Evolutionary conservation across 2,329 filamentous ascomycete species (phyloP), one percentile per base, ranked within the genome.

Genomic region (Monilinia laxa): DNA sequence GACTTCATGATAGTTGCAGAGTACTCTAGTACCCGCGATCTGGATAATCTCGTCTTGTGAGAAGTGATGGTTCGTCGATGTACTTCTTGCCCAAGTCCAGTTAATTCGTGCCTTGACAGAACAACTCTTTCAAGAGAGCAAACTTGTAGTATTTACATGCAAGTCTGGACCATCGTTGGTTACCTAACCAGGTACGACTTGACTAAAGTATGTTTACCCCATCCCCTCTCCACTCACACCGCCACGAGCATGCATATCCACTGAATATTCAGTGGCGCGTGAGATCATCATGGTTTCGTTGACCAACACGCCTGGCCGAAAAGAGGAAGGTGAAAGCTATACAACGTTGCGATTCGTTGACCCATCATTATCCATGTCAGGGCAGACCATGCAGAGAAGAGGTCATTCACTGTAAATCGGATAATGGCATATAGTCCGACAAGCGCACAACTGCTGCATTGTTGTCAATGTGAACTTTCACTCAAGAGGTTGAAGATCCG

Each of bases 241-340:
- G 28, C 45, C 38, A 65, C 53, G 51, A 58, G 9, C 40, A 59
- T 58, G 42, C 47, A 6, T 10, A n/a, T 51, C 23, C n/a, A 47
- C 25, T n/a, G n/a, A 47, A 11, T 12, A n/a, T 35, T 47, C n/a
- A 51, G n/a, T 58, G 53, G 63, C 45, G 63, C 63, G 54, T 65
- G 63, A 65, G 63, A 52, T 59, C n/a, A 59, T 52, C 45, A 59
- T 59, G 18, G 23, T 40, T 55, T 25, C 53, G 40, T 45, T 0
- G 16, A 63, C 3, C 35, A 20, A 53, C 16, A 54, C 5, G 12
- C 10, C 16, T 38, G 58, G 18, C 42, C 20, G 14, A 40, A 62
- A 40, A 14, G 28, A 52, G 58, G 45, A 62, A 62, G 31, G 38
- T 38, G 45, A 14, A 40, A 51, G 23, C 45, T 40, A 35, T 52